Base-by-base conservation (phyloP, 352 stramenopile genomes). In the Pilasporangium apinafurcum region DNA sequence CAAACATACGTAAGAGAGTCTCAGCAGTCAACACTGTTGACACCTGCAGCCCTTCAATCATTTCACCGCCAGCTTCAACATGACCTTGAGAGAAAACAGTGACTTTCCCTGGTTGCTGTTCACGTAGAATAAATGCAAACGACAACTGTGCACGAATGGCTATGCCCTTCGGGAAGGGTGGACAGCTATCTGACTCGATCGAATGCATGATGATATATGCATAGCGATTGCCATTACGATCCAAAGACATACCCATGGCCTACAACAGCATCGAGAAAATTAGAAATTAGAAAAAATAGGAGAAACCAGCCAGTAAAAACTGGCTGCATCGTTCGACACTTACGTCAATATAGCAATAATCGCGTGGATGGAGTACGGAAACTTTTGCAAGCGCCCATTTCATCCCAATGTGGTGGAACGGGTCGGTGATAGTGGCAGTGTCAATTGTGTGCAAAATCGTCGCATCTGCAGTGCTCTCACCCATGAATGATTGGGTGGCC, bases 341-440 rank as follows among this genome's bases (percentile, higher is more conserved):
- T n/a, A n/a, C n/a, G n/a, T 80, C 62, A 0, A 83, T 17, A 16
- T 47, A 13, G 12, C 45, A 20, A 44, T 45, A 64, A 33, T 60
- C 50, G 33, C 43, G 30, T 35, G 44, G 44, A 8, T 36, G 24
- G 40, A 60, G 31, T 28, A 68, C 26, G 0, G 64, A 55, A 31
- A 71, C 43, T 37, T 66, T 56, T 28, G 59, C 68, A 27, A 69
- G 39, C 8, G 55, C 59, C 70, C 70, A 81, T 32, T 81, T 81
- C 25, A 83, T 44, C 8, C 62, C 65, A 9, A 72, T 24, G 32
- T 63, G 78, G 26, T 70, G 62, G 32, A 81, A 62, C 17, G 65
- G 70, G n/a, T 79, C 56, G 2, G 49, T 42, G 8, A 50, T 44
- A 13, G 56, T 57, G 27, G 61, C 65, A 4, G 57, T 28, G 32